phyloP scores from a whole-genome alignment of 306 rosid species.

The Luffa aegyptiaca region DNA sequence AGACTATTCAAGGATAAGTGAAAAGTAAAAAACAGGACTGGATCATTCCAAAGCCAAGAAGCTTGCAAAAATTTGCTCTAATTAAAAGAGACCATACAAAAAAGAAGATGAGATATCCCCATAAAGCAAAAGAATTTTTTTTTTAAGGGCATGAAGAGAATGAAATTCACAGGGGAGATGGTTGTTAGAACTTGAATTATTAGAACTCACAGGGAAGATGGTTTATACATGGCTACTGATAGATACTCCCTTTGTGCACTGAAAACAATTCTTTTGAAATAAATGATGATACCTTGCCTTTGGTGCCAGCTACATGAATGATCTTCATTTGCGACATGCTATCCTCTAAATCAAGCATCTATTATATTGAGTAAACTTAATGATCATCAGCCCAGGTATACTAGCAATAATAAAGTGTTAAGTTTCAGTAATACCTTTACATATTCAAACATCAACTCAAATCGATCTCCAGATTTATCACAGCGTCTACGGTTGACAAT shows the following conservation, averaged over 20 bases:
- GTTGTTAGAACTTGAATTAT: neutral
- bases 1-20: too few relatives aligned
- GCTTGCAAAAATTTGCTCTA: too few relatives aligned
- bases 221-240: neutral
- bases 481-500: slow-evolving; percentile 75
- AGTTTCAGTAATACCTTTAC: slow-evolving; percentile 38
- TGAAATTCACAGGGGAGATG: neutral
- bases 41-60: too few relatives aligned
- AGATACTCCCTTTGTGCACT: neutral
- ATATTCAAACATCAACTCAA: slow-evolving; percentile 51
- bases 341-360: slow-evolving; percentile 91
- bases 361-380: neutral
- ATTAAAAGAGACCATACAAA: neutral
- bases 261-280: neutral
- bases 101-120: neutral
- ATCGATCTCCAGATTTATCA: slow-evolving; percentile 70
- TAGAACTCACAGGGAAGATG: neutral
- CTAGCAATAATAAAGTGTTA: neutral
- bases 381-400: neutral
- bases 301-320: slow-evolving; percentile 95
- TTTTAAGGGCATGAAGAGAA: neutral
- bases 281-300: slow-evolving; percentile 68
- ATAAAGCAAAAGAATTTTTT: neutral
- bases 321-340: slow-evolving; percentile 67
- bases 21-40: too few relatives aligned